Percentiles rank a stretch among this genome's conserved stretches.
phyloP scores from a whole-genome alignment of 2,329 filamentous ascomycete species.

The Ophiocordyceps camponoti-floridani region DNA sequence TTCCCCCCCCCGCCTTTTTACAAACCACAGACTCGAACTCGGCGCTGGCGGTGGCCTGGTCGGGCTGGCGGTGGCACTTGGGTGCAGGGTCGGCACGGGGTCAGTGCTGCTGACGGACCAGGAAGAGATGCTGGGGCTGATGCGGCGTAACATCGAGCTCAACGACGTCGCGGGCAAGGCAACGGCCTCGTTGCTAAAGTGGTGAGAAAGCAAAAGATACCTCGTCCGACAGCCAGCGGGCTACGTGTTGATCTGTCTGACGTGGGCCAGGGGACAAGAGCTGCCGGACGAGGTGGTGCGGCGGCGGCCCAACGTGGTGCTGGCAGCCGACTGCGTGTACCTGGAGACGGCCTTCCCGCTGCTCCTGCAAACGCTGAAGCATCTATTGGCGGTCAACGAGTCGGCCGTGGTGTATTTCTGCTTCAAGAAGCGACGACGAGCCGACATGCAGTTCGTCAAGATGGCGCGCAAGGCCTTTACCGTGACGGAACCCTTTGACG shows the following conservation, averaged over 20 bases:
- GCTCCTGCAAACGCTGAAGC: slow-evolving; percentile 58
- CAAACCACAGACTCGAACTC: slow-evolving; percentile 54
- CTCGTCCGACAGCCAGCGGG: neutral
- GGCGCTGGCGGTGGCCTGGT: slow-evolving; percentile 85
- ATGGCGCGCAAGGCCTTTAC: slow-evolving; percentile 48
- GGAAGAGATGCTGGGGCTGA: slow-evolving; percentile 64
- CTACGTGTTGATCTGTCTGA: slow-evolving; percentile 1
- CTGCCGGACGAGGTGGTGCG: slow-evolving; percentile 22
- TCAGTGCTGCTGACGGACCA: slow-evolving; percentile 76
- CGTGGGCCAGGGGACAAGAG: neutral
- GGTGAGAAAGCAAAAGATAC: slow-evolving; percentile 27
- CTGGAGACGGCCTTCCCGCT: slow-evolving; percentile 91
- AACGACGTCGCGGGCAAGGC: slow-evolving; percentile 52
- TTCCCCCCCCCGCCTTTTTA: neutral
- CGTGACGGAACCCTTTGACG: slow-evolving; percentile 43
- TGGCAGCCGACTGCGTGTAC: slow-evolving; percentile 96
- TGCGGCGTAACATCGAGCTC: slow-evolving; percentile 72
- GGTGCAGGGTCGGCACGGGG: slow-evolving; percentile 28
- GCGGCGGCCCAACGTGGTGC: slow-evolving; percentile 56
- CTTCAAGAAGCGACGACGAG: slow-evolving; percentile 82
- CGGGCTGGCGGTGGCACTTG: slow-evolving; percentile 43
- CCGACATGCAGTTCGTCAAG: slow-evolving; percentile 59
- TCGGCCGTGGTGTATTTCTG: slow-evolving; percentile 57
- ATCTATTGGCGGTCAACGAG: slow-evolving; percentile 57
- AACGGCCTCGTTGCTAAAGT: slow-evolving; percentile 58